A percentile compares a stretch with the other conserved stretches of the same genome.
Evolutionary conservation across 306 rosid species (phyloP).

Genomic region (Acacia acuminata): DNA sequence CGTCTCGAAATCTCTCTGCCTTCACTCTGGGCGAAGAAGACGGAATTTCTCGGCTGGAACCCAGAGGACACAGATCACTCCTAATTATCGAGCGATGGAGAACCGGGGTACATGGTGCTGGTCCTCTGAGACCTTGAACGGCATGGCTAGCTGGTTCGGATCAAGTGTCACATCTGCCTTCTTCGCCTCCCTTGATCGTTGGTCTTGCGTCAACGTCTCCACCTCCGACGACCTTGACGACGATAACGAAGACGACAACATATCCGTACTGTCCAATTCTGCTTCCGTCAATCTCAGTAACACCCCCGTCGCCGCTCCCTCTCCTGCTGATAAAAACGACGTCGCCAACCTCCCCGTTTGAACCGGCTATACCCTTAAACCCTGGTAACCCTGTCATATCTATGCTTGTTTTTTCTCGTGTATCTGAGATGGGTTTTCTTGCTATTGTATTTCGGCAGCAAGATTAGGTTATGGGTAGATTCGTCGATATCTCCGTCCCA

Average conservation of each 20-base stretch:
- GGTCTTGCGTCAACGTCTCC: conserved; percentile 64
- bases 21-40: not conserved
- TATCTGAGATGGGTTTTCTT: conserved; percentile 14
- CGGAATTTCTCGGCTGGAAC: not conserved
- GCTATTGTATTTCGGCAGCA: not conserved
- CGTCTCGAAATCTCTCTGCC: not conserved
- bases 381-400: not conserved
- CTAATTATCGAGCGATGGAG: conserved; percentile 27
- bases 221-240: conserved; percentile 46
- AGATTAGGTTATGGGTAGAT: not conserved
- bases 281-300: conserved; percentile 28
- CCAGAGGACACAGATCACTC: not conserved
- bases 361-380: not conserved
- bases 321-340: conserved; percentile 36
- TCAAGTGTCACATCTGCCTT: conserved; percentile 56
- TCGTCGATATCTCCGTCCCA: not conserved
- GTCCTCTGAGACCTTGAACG: conserved; percentile 42
- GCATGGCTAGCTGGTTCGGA: conserved; percentile 54
- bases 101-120: conserved; percentile 40
- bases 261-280: conserved; percentile 27
- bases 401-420: not conserved
- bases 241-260: not conserved
- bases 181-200: conserved; percentile 69
- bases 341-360: conserved; percentile 54
- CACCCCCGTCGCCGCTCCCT: conserved; percentile 4